Evolutionary conservation across 805 yeast species (phyloP).

Genomic region (Zygosaccharomyces gambellarensis): DNA sequence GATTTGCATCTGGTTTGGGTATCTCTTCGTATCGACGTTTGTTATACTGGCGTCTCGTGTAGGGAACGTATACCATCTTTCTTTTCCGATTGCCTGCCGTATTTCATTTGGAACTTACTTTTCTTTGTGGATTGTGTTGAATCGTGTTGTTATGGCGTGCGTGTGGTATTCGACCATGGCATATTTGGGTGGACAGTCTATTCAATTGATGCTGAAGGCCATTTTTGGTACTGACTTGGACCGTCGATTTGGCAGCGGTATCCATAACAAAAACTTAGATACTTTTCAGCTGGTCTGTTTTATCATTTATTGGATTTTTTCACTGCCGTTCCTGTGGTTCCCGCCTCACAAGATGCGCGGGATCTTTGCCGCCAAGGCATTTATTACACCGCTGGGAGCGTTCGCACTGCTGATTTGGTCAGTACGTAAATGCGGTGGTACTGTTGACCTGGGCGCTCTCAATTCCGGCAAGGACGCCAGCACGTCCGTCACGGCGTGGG

Average conservation of each 20-base stretch:
- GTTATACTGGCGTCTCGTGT: conserved; percentile 67
- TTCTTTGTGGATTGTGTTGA: conserved; percentile 80
- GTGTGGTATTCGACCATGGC: conserved; percentile 89
- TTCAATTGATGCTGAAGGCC: conserved; percentile 69
- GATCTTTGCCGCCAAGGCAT: conserved; percentile 77
- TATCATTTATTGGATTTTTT: conserved; percentile 75
- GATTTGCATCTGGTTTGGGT: conserved; percentile 87
- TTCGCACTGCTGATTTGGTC: conserved; percentile 84
- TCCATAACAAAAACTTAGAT: conserved; percentile 54
- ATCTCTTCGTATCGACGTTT: conserved; percentile 63
- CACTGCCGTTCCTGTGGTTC: conserved; percentile 77
- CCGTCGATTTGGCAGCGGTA: conserved; percentile 57
- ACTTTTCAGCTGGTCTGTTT: conserved; percentile 70
- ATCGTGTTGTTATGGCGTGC: conserved; percentile 83
- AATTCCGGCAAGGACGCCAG: conserved; percentile 15
- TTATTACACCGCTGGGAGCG: conserved; percentile 77
- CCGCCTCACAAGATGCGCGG: conserved; percentile 81
- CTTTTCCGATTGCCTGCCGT: conserved; percentile 81
- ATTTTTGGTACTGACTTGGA: conserved; percentile 68
- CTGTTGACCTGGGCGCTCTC: conserved; percentile 28
- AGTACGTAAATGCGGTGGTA: conserved; percentile 70
- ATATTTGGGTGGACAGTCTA: conserved; percentile 83
- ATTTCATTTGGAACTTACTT: conserved; percentile 86
- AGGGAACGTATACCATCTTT: conserved; percentile 76
- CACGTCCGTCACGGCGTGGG: conserved; percentile 68